Evolutionary conservation across 2,329 filamentous ascomycete genomes (phyloP), one percentile per base, ranked within the genome.

Genomic region (Trichophyton mentagrophytes): DNA sequence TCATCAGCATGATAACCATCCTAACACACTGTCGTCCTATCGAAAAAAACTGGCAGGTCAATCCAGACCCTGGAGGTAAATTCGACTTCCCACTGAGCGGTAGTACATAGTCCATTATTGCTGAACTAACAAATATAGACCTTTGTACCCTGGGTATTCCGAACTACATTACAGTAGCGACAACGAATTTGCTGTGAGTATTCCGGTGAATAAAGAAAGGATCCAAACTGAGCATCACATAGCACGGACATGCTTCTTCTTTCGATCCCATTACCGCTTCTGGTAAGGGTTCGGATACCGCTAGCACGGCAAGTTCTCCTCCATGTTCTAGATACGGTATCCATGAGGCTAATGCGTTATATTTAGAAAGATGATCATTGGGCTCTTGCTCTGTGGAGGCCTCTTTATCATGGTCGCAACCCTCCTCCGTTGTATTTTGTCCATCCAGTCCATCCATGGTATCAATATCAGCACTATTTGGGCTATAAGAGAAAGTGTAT

Each of bases 371-470:
- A 17, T 77, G 2, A 65, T 74, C 15, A 72, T 76, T 49, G 70
- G 71, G 1, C 33, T 75, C 3, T 67, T 76, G 0, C 73, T 78
- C 9, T 78, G 73, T 58, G 74, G 75, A 2, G 75, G 76, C 2
- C 44, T 78, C n/a, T 78, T 78, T 62, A 72, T 77, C 60, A 76
- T 78, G 62, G 64, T 73, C 6, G 74, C 75, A 22, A 72, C 75
- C 1, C 63, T 78, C 0, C 67, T 78, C 40, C 74, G 76, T n/a
- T 77, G 73, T 60, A 62, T 76, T 40, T 63, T 75, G 3, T 75
- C 72, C 11, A 67, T 78, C 0, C 63, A 68, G 27, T 67, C 71
- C 27, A 71, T 75, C 42, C 55, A 72, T 17, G 69, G 68, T 15
- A 73, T 76, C 66, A 74, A 76, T 61, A 65, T 64, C 51, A 72